Base-by-base conservation (phyloP, 768 basidiomycete species). In the Auricularia sp. region DNA sequence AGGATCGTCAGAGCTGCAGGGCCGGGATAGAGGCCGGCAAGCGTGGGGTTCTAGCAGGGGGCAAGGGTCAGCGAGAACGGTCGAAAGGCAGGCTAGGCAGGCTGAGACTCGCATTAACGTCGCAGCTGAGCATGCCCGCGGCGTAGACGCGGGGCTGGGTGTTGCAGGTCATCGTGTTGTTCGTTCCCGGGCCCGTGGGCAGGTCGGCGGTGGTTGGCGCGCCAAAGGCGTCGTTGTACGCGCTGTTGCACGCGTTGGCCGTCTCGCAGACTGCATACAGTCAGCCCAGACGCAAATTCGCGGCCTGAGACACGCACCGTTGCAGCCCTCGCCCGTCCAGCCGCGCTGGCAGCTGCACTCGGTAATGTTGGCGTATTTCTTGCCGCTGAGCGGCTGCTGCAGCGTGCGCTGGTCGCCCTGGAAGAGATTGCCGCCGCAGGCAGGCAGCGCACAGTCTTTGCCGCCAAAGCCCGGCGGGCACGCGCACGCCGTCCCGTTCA, bases 391-490 rank as follows among this genome's bases (percentile, higher is more conserved):
- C 36, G 72, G 64, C 18, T 81, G 71, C 13, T 83, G 75, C 61
- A 88, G 73, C 47, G 85, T 74, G n/a, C 86, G 82, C 62, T 78
- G 71, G 2, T 83, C 73, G 64, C 87, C 89, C 70, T 92, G 85
- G 71, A 89, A 92, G 54, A 96, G 84, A 62, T 84, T 88, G 1
- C 92, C 92, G 11, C 90, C 90, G 67, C 94, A 97, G 1, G 81
- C 84, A 0, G 89, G 84, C 65, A 82, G 79, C 1, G 84, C 79
- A 71, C 92, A 94, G 24, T 81, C 82, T 34, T 82, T 63, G 6
- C 89, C 90, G 11, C 89, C 89, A 71, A 91, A 92, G 13, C 93
- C 93, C 29, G 84, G 81, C 3, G 92, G 93, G 73, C 94, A 97
- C 29, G 80, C 74, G 72, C 94, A 95, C 29, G 72, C 70, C 29